Percentiles rank a stretch among this genome's conserved stretches.
Evolutionary conservation across 257 asterid genomes (phyloP).

Genomic region (Coffea eugenioides): DNA sequence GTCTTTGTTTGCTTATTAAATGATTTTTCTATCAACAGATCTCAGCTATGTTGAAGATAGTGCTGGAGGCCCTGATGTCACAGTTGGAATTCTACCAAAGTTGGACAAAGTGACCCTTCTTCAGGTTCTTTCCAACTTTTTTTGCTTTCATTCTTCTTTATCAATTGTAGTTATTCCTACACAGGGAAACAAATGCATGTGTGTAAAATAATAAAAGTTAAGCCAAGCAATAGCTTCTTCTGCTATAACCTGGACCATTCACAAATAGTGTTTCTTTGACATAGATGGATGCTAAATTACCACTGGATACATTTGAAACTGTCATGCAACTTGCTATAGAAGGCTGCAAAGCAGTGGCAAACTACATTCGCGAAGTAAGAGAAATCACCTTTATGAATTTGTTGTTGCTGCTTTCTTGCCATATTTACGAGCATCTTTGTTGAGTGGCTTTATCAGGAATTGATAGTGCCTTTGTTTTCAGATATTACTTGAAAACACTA

Average conservation of each 20-base stretch:
- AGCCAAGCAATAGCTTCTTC: neutral
- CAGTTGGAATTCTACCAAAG: slow-evolving; percentile 88
- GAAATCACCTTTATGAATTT: neutral
- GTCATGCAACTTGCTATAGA: slow-evolving; percentile 90
- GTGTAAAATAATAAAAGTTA: too few species aligned
- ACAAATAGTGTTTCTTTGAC: slow-evolving; percentile 2
- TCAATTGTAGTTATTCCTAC: neutral
- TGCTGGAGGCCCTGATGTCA: slow-evolving; percentile 98
- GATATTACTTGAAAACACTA: slow-evolving; percentile 72
- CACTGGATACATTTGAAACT: slow-evolving; percentile 77
- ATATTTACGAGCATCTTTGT: neutral
- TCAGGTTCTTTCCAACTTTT: slow-evolving; percentile 50
- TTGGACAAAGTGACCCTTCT: slow-evolving; percentile 91
- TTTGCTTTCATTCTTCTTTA: neutral
- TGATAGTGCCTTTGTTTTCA: slow-evolving; percentile 26
- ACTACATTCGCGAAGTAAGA: slow-evolving; percentile 73
- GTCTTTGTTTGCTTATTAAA: slow-evolving; percentile 1
- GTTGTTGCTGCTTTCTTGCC: neutral
- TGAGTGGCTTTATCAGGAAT: neutral
- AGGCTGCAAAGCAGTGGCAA: slow-evolving; percentile 93
- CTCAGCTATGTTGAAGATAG: slow-evolving; percentile 90
- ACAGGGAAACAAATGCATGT: neutral
- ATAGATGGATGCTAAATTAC: slow-evolving; percentile 89
- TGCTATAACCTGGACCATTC: neutral
- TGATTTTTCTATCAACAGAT: slow-evolving; percentile 45